These are phyloP conservation scores for Aureobasidium sp. DNA, from an alignment of 2,329 filamentous ascomycete species.

Conservation along the genomic window DNA sequence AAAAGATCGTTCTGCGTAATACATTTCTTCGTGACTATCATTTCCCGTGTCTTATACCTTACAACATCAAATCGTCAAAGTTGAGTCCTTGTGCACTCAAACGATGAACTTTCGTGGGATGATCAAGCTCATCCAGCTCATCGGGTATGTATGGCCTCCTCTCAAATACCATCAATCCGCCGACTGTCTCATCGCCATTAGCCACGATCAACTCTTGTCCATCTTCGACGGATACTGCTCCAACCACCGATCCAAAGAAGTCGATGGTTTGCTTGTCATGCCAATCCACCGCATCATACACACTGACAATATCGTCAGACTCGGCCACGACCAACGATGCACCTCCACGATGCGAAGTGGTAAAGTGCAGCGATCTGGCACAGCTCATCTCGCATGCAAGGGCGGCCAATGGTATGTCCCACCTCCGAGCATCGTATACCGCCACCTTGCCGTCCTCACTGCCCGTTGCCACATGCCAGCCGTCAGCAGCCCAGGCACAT, in stretches of 20 bases:
- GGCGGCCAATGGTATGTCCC: constrained; percentile 49
- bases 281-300: constrained; percentile 61
- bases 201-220: constrained; percentile 63
- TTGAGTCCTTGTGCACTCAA: background rate
- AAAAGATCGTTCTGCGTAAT: constrained; percentile 3
- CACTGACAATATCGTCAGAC: constrained; percentile 64
- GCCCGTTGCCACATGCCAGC: constrained; percentile 67
- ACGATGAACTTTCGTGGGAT: background rate
- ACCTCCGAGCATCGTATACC: constrained; percentile 70
- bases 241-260: constrained; percentile 69
- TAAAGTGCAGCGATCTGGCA: constrained; percentile 64
- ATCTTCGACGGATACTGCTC: constrained; percentile 58
- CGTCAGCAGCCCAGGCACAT: constrained; percentile 73
- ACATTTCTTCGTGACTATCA: constrained; percentile 8
- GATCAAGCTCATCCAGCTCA: background rate
- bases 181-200: constrained; percentile 58
- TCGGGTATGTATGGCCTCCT: constrained; percentile 3
- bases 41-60: constrained; percentile 6
- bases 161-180: constrained; percentile 46
- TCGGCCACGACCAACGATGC: constrained; percentile 65
- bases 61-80: background rate
- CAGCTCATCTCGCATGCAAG: constrained; percentile 59
- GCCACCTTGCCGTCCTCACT: constrained; percentile 67
- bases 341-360: constrained; percentile 57
- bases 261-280: constrained; percentile 62